Percentiles rank a stretch among this genome's conserved stretches.
Evolutionary conservation across 371 early-diverging fungal species (phyloP).

Genomic region (Batrachochytrium dendrobatidis): DNA sequence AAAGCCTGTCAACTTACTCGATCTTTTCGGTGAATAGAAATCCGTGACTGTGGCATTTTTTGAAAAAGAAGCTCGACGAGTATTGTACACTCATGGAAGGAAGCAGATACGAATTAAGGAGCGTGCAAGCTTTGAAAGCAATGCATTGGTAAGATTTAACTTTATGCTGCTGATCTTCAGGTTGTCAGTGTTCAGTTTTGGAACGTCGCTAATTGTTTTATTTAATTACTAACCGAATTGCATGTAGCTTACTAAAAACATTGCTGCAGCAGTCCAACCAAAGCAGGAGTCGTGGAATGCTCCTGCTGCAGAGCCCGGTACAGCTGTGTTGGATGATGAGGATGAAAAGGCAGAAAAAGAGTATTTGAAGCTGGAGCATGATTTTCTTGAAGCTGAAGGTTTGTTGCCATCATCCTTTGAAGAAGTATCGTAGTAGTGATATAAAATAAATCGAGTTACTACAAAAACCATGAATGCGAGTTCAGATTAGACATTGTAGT

Average conservation of each 20-base stretch:
- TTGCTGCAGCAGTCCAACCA: neutral
- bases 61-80: constrained; percentile 44
- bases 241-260: neutral
- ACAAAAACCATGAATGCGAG: too few relatives aligned
- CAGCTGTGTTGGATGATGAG: constrained; percentile 16
- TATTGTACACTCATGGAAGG: constrained; percentile 29
- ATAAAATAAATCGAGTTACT: too few relatives aligned
- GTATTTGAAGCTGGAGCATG: constrained; percentile 29
- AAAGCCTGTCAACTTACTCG: neutral
- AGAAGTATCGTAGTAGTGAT: too few relatives aligned
- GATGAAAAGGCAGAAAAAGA: constrained; percentile 30
- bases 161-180: constrained; percentile 8
- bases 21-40: constrained; percentile 33
- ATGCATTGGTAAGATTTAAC: constrained; percentile 19
- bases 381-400: constrained; percentile 34
- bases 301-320: neutral
- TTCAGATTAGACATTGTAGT: too few relatives aligned
- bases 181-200: neutral
- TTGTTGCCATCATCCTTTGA: constrained; percentile 18
- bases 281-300: constrained; percentile 9
- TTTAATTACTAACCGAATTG: neutral
- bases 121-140: constrained; percentile 26
- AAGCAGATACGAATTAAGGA: constrained; percentile 30
- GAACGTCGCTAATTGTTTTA: neutral
- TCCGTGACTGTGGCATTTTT: constrained; percentile 34